A percentile compares a stretch with the other conserved stretches of the same genome.
Conservation (phyloP, 2,329 filamentous ascomycete species). For the Cladosporium sp. region DNA sequence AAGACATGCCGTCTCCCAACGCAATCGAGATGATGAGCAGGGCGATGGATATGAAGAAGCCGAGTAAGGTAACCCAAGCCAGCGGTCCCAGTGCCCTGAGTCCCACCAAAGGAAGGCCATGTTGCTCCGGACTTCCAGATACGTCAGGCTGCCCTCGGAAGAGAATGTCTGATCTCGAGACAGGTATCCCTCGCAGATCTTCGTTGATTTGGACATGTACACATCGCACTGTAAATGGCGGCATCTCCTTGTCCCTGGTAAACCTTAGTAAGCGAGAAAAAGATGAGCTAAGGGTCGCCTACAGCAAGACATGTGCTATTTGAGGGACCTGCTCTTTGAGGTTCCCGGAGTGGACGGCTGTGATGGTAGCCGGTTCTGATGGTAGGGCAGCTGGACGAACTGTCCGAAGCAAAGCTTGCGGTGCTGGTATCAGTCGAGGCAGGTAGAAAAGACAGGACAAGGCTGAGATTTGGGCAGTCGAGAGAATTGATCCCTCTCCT, state of each 20-base stretch:
- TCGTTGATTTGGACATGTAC: slow-evolving; percentile 22
- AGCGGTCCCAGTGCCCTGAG: slow-evolving; percentile 35
- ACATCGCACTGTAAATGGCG: slow-evolving; percentile 25
- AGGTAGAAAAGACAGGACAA: slow-evolving; percentile 47
- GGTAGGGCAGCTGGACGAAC: slow-evolving; percentile 41
- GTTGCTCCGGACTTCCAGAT: not conserved
- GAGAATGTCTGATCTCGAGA: slow-evolving; percentile 23
- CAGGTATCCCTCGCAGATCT: not conserved
- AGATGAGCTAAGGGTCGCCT: slow-evolving; percentile 17
- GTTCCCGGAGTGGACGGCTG: slow-evolving; percentile 46
- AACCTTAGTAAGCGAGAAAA: not conserved
- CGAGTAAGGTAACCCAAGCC: slow-evolving; percentile 42
- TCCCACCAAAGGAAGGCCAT: not conserved
- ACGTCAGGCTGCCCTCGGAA: slow-evolving; percentile 39
- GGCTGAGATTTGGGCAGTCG: slow-evolving; percentile 48
- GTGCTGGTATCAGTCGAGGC: slow-evolving; percentile 48
- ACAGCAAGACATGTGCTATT: slow-evolving; percentile 46
- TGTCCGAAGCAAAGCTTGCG: slow-evolving; percentile 47
- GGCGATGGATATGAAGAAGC: slow-evolving; percentile 39
- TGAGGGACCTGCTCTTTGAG: slow-evolving; percentile 44
- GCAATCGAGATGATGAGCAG: slow-evolving; percentile 43
- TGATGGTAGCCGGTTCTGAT: slow-evolving; percentile 37
- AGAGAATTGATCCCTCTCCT: slow-evolving; percentile 48
- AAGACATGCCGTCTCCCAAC: slow-evolving; percentile 47
- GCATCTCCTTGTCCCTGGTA: slow-evolving; percentile 15